Evolutionary conservation across 495 filamentous ascomycete species (phyloP), one percentile per base, ranked within the genome.

Genomic region (Acidiella bohemica): DNA sequence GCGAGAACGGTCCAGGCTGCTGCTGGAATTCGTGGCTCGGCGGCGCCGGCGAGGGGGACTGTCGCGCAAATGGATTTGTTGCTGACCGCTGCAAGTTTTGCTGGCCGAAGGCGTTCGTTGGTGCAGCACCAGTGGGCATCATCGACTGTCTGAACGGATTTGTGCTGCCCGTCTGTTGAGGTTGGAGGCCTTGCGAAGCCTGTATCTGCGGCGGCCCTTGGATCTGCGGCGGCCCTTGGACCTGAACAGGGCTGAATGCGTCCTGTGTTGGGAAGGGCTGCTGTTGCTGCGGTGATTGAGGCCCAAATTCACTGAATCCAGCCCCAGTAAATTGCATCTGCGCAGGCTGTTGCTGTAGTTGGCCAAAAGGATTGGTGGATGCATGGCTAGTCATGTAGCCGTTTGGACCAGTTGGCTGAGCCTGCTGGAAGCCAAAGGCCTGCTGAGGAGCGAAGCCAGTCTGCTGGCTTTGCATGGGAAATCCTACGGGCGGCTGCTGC

Each of bases 1-100:
- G 36, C 7, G 36, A 27, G 34, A 36, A 36, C 5, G 34, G 5
- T n/a, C 19, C 5, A 7, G 35, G 20, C 59, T 59, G 33, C 36
- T 51, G 48, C 27, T 46, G 46, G 32, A 27, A 27, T 11, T 5
- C 28, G 26, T 42, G 20, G 4, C 30, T 29, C 2, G 27, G 24
- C 3, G 24, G 11, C 2, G 39, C 27, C 6, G 32, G 31, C 14
- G 26, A 12, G 10, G n/a, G 41, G 73, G 85, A 84, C 2, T 84
- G 90, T 53, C 83, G 79, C 27, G 86, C 71, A 66, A 93, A 94
- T 4, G 86, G 86, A 56, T 94, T 94, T 3, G 84, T 86, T 10
- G 64, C 71, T 42, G 80, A 80, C 36, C 70, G 63, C 46, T 57
- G 54, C 5, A 43, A 19, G 31, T 46, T 28, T 23, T 47, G 39